Evolutionary conservation across 208 protist genomes (phyloP).

Genomic region (Trypanosoma scelopori): DNA sequence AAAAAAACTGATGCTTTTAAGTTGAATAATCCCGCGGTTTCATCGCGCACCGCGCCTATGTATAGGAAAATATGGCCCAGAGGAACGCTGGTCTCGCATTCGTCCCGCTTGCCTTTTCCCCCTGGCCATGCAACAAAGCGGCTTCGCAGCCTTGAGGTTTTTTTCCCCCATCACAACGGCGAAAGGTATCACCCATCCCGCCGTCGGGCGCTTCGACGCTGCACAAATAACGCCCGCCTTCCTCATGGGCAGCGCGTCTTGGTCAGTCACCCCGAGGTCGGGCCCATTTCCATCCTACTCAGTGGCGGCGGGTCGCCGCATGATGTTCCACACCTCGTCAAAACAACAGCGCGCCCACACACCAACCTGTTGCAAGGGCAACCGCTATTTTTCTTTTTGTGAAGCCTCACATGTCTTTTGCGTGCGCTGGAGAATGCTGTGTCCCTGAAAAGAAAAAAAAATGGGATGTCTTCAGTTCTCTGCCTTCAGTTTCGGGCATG

Average conservation of each 20-base stretch:
- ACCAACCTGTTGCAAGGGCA: too few species aligned
- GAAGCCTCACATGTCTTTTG: too few species aligned
- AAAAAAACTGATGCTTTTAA: constrained; percentile 20
- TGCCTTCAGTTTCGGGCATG: too few species aligned
- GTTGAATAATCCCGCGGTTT: constrained; percentile 6
- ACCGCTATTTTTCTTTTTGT: too few species aligned
- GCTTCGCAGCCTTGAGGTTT: background rate
- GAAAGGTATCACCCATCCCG: constrained; percentile 6
- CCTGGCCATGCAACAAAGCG: constrained; percentile 10
- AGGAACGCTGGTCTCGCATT: constrained; percentile 8
- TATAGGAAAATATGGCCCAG: constrained; percentile 12
- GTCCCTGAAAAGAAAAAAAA: too few species aligned
- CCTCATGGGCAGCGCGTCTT: background rate
- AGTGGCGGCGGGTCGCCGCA: background rate
- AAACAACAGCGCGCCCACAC: background rate
- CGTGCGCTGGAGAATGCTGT: too few species aligned
- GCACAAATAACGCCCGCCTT: constrained; percentile 2
- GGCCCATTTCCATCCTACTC: background rate
- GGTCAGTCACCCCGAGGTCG: background rate
- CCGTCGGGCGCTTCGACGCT: background rate
- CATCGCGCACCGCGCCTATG: constrained; percentile 3
- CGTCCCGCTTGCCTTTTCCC: background rate
- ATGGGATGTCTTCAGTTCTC: too few species aligned
- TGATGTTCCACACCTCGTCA: constrained; percentile 4
- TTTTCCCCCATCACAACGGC: background rate